Base-by-base conservation (phyloP, 2,329 filamentous ascomycete species). In the Monilinia vaccinii-corymbosi region DNA sequence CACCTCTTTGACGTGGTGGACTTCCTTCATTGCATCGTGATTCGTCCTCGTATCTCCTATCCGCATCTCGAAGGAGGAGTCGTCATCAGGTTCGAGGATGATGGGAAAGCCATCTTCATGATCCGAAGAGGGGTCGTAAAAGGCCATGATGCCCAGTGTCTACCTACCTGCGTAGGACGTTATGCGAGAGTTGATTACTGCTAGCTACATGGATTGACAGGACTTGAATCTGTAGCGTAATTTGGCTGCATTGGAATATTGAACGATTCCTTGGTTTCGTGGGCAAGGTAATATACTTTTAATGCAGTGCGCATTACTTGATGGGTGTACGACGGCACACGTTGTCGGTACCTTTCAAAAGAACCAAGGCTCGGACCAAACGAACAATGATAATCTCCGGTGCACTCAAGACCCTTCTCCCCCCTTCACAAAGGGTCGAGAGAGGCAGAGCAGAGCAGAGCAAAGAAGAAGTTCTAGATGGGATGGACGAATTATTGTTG, bases 11-110 rank as follows among this genome's bases (percentile, higher is more conserved):
- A 53, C 51, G 16, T 53, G 38, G 44, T 70, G 65, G 49, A 68
- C 61, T 38, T 67, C 65, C 47, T 69, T 66, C 66, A 68, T 69
- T 4, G 62, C 67, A 50, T 66, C 64, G 45, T 64, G 57, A 56
- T 60, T 58, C 34, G 59, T 47, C 31, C 56, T 64, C 18, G 60
- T 60, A 23, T 61, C 49, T 18, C 61, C 56, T 50, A 58, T 53
- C 21, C 44, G 31, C 11, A 55, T 44, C 13, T 51, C 50, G 48
- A 58, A 46, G 25, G 21, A 52, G 47, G 61, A 62, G 57, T 42
- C 50, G 38, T 61, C 48, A 40, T 63, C 62, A 16, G 65, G 63
- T 50, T 65, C 58, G 58, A 67, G 60, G 28, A 66, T 58, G 32
- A 66, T 65, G 23, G 66, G 65, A 47, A 66, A 61, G 23, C 42